Conservation (phyloP, 768 basidiomycete genomes). For the Phaeolepiota aurea region DNA sequence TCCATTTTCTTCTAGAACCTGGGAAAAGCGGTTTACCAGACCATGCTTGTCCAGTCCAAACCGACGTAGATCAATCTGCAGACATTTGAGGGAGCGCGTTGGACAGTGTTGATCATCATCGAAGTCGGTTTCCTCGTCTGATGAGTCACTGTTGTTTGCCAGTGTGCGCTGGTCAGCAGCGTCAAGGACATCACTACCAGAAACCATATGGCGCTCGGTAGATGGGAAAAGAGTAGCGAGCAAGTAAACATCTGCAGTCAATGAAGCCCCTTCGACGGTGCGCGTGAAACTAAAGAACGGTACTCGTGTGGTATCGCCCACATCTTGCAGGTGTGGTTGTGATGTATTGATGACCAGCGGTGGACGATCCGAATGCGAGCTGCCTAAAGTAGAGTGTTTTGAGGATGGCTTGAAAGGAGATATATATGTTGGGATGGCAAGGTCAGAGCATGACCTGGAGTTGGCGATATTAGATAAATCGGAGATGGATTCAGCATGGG, state of each 20-base stretch:
- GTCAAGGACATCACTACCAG: conserved; percentile 64
- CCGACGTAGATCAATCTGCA: conserved; percentile 67
- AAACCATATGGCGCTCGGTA: conserved; percentile 66
- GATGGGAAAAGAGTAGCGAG: conserved; percentile 65
- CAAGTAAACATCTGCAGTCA: conserved; percentile 62
- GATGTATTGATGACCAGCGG: neutral
- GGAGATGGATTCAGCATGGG: conserved; percentile 30
- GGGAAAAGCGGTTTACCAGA: conserved; percentile 69
- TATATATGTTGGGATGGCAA: no score
- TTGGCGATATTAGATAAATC: conserved; percentile 17
- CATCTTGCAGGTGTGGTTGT: neutral
- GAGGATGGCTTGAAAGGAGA: conserved; percentile 23
- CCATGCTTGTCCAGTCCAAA: conserved; percentile 80
- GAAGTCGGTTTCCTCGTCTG: conserved; percentile 27
- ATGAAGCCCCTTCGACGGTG: conserved; percentile 66
- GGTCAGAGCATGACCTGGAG: no score
- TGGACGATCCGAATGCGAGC: conserved; percentile 18
- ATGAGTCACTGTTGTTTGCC: conserved; percentile 17
- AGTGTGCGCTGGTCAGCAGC: conserved; percentile 38
- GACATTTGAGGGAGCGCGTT: conserved; percentile 43
- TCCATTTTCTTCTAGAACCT: conserved; percentile 59
- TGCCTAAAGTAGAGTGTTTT: conserved; percentile 26
- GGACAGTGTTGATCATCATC: conserved; percentile 19
- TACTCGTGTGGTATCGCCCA: conserved; percentile 20
- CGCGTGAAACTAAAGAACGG: conserved; percentile 78